Evolutionary conservation across 164 flowering plant species (phyloP), one percentile per base, ranked within the genome.

Genomic region (Stephania japonica): DNA sequence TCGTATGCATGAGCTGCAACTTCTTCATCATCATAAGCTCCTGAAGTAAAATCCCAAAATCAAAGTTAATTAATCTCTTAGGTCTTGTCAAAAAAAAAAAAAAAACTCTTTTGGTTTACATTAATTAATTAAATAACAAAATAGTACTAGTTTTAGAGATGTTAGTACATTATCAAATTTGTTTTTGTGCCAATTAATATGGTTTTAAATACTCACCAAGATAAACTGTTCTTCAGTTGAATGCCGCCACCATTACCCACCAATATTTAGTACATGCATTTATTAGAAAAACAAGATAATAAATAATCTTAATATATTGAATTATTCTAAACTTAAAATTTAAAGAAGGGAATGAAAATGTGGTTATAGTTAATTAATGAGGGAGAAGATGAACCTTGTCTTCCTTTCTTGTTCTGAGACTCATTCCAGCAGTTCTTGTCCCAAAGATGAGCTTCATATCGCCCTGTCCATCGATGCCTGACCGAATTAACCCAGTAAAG

Each of bases 371-470:
- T 5, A 16, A 70, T 49, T 26, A 27, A 8, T 47, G 38, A 32
- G 38, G 38, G 38, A 32, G 38, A 32, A 32, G 38, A 32, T 32
- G 38, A 56, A 89, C 98, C 97, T 91, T 93, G 98, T 83, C 92
- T 80, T 79, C 98, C 98, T 87, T 89, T 94, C 86, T 89, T 94
- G 78, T 78, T 94, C 64, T 90, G 97, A 3, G 91, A 81, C 59
- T 90, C 92, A 80, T 91, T 91, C 98, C 98, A 91, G 73, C 91
- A 88, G 68, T 90, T 85, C 85, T 90, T 94, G 73, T 94, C 98
- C 98, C 98, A 94, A 69, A 94, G 76, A 87, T 94, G 98, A 78
- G 98, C 98, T 81, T 94, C 98, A 79, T 88, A 94, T 67, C 98
- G 78, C 4, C 97, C 97, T 0, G 96, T 91, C 96, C 98, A 90